Evolutionary conservation across 2,329 filamentous ascomycete species (phyloP), one percentile per base, ranked within the genome.

Genomic region (Didymella keratinophila): DNA sequence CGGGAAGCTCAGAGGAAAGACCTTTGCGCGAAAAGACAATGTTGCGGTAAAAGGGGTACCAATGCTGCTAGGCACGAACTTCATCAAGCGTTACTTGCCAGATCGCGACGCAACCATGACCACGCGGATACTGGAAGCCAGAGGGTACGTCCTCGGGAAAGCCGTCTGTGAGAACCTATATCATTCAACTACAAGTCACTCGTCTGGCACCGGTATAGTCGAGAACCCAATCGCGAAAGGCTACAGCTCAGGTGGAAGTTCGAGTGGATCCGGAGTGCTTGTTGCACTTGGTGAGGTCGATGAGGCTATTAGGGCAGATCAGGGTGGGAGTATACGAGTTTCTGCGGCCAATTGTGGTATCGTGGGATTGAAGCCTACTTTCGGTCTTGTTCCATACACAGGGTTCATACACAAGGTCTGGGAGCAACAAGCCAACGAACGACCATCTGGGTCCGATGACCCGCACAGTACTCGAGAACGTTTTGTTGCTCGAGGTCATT

Each of bases 391-490:
- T 1, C 81, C 82, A 0, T 83, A 84, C 59, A 83, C 81, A 0
- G 82, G 81, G n/a, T 1, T 81, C 82, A 0, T 83, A 84, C 59
- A 83, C 81, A 0, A 82, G 81, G 2, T 79, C 81, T 10, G 73
- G 73, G 11, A 67, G 64, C 42, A 60, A 63, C 7, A 67, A 23
- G 66, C 76, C 18, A 58, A 80, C 32, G 69, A 81, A 79, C 46
- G 81, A 84, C 62, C 79, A 82, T 61, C 68, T 77, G 8, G 76
- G 76, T 12, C 71, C 71, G 12, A 66, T 74, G 37, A 66, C 68
- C 18, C 62, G 65, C 43, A 65, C 58, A 6, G 68, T 72, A 8
- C 60, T 37, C 36, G 66, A 72, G 27, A 62, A 66, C 7, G 69
- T 70, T 12, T 39, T 61, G 1, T 67, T 66, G 30, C 49, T 73